Evolutionary conservation across 2,329 filamentous ascomycete species (phyloP).

Genomic region (Apiospora saccharicola): DNA sequence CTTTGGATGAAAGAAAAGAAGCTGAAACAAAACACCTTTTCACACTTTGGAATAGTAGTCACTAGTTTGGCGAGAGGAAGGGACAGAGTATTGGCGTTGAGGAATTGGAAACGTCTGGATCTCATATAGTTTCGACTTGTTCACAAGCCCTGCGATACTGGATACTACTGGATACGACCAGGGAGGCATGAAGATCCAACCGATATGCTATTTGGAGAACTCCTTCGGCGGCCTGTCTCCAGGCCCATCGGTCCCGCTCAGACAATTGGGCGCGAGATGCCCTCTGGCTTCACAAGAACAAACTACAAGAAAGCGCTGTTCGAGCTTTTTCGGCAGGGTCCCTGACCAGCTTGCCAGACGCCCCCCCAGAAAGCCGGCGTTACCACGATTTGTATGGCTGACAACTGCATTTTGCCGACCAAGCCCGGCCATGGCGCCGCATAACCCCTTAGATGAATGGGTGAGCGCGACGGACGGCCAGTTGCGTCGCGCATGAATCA

Average conservation of each 20-base stretch:
- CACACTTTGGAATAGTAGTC: background rate
- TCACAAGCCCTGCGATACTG: background rate
- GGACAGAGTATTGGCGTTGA: constrained; percentile 14
- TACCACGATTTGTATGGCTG: constrained; percentile 23
- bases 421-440: constrained; percentile 23
- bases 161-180: constrained; percentile 14
- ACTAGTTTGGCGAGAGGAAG: constrained; percentile 14
- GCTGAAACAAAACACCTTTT: constrained; percentile 14
- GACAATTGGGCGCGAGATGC: constrained; percentile 17
- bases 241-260: constrained; percentile 1
- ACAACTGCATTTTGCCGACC: constrained; percentile 8
- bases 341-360: background rate
- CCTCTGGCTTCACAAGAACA: constrained; percentile 1
- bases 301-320: constrained; percentile 3
- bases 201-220: constrained; percentile 20
- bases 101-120: constrained; percentile 19
- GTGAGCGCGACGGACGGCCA: background rate
- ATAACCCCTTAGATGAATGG: constrained; percentile 22
- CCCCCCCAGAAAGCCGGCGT: constrained; percentile 20
- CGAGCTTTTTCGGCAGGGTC: constrained; percentile 6
- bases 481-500: constrained; percentile 18
- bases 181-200: constrained; percentile 20
- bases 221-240: constrained; percentile 15
- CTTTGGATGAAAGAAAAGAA: background rate
- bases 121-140: constrained; percentile 17